These are phyloP conservation scores for Solanum lycopersicoides DNA, from an alignment of 257 asterid species.

Conservation along the genomic window DNA sequence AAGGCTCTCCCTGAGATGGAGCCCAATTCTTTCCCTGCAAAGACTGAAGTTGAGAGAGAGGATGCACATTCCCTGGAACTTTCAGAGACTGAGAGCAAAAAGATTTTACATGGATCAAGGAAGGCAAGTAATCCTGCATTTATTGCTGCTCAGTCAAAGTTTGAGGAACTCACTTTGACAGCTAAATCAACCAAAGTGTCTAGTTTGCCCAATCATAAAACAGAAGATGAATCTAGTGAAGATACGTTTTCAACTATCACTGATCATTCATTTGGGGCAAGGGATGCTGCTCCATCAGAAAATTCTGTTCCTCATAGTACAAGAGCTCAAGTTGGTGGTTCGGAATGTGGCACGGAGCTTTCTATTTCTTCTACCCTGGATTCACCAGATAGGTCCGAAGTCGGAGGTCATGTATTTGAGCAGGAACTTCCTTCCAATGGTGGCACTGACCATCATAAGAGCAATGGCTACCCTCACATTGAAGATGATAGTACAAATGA, in stretches of 20 bases:
- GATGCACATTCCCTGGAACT: conserved; percentile 12
- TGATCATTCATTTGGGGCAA: conserved; percentile 23
- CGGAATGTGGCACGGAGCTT: conserved; percentile 87
- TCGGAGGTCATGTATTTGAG: conserved; percentile 30
- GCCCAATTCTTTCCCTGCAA: conserved; percentile 11
- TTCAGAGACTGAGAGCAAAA: conserved; percentile 43
- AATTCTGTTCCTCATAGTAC: conserved; percentile 24
- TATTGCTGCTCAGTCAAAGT: conserved; percentile 83
- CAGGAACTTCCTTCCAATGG: conserved; percentile 25
- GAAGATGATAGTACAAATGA: conserved; percentile 30
- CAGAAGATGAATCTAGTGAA: conserved; percentile 26
- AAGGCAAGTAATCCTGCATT: conserved; percentile 77
- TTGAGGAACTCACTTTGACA: conserved; percentile 56
- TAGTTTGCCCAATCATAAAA: conserved; percentile 25
- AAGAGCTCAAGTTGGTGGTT: conserved; percentile 42
- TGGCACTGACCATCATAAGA: conserved; percentile 16
- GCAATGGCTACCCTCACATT: conserved; percentile 15
- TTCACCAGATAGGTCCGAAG: conserved; percentile 65
- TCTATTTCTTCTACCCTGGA: conserved; percentile 78
- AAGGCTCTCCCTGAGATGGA: conserved; percentile 19
- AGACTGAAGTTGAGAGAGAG: conserved; percentile 20
- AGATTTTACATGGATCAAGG: conserved; percentile 23
- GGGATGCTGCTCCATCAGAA: conserved; percentile 30
- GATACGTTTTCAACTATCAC: conserved; percentile 26
- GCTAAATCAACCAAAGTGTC: conserved; percentile 29